These are phyloP conservation scores for Geotrichum aggregatum DNA, from an alignment of 1,139 yeast species.

Conservation along the genomic window DNA sequence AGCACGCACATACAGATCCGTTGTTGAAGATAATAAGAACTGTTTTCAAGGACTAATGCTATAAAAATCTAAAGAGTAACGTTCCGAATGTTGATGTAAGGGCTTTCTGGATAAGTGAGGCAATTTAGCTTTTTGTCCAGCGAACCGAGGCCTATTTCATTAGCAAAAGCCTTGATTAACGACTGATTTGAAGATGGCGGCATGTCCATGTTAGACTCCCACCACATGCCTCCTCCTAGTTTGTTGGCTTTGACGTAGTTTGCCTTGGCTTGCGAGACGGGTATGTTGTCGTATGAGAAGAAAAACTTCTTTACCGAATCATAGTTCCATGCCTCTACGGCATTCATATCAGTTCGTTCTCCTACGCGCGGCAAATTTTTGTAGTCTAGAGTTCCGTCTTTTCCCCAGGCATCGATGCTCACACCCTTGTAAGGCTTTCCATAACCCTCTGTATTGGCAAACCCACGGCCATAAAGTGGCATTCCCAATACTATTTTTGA, in stretches of 20 bases:
- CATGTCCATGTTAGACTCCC: slow-evolving; percentile 83
- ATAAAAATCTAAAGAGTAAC: not conserved
- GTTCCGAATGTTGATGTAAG: slow-evolving; percentile 15
- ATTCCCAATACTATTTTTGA: slow-evolving; percentile 69
- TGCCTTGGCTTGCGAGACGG: slow-evolving; percentile 56
- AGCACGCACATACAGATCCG: slow-evolving; percentile 18
- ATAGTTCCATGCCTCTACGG: slow-evolving; percentile 59
- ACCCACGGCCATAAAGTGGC: slow-evolving; percentile 82
- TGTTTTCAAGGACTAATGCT: no score
- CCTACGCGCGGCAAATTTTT: slow-evolving; percentile 48
- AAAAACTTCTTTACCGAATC: slow-evolving; percentile 43
- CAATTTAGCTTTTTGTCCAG: slow-evolving; percentile 24
- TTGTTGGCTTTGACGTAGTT: slow-evolving; percentile 46
- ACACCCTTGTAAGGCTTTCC: slow-evolving; percentile 49
- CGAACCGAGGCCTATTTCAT: slow-evolving; percentile 23
- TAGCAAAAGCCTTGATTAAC: slow-evolving; percentile 31
- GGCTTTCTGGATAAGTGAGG: slow-evolving; percentile 18
- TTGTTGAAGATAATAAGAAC: no score
- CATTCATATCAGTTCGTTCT: slow-evolving; percentile 51
- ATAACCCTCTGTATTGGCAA: slow-evolving; percentile 45
- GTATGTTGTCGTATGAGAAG: slow-evolving; percentile 62
- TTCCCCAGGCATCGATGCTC: slow-evolving; percentile 50
- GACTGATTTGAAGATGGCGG: slow-evolving; percentile 30
- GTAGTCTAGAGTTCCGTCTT: slow-evolving; percentile 51
- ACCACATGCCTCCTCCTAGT: slow-evolving; percentile 87